phyloP scores from a whole-genome alignment of 371 early-diverging fungal genomes.

The Batkoa obscura region DNA sequence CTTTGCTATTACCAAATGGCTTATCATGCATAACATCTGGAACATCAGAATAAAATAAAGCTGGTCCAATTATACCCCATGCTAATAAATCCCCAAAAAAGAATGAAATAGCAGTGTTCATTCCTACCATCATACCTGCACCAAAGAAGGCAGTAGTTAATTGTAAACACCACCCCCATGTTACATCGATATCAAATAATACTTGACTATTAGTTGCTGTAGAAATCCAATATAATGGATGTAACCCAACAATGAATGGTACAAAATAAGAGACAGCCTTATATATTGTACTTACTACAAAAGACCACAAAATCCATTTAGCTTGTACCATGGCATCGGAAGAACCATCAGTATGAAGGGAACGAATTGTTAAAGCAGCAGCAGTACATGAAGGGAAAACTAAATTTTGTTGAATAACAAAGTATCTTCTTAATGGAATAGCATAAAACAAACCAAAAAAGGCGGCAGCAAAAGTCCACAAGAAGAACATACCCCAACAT shows the following conservation, averaged over 20 bases:
- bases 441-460: conserved; percentile 61
- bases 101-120: conserved; percentile 19
- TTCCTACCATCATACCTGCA: conserved; percentile 45
- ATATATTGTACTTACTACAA: conserved; percentile 2
- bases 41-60: not conserved
- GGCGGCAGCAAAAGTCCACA: conserved; percentile 42
- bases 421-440: conserved; percentile 47
- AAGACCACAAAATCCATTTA: conserved; percentile 8
- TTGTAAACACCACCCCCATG: conserved; percentile 34
- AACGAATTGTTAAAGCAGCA: conserved; percentile 41
- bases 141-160: conserved; percentile 43
- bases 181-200: conserved; percentile 25
- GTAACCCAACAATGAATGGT: conserved; percentile 30
- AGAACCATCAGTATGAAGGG: conserved; percentile 30
- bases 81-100: not conserved
- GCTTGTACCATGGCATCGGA: conserved; percentile 13
- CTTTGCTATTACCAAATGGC: not conserved
- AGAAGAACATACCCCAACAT: conserved; percentile 20
- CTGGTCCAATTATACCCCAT: not conserved
- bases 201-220: conserved; percentile 16
- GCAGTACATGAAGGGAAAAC: conserved; percentile 55
- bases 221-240: conserved; percentile 36
- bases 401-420: conserved; percentile 46
- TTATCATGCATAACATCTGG: not conserved
- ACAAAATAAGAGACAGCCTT: conserved; percentile 21